A percentile compares a stretch with the other conserved stretches of the same genome.
phyloP scores from a whole-genome alignment of 306 rosid genomes.

The Acmispon strigosus region DNA sequence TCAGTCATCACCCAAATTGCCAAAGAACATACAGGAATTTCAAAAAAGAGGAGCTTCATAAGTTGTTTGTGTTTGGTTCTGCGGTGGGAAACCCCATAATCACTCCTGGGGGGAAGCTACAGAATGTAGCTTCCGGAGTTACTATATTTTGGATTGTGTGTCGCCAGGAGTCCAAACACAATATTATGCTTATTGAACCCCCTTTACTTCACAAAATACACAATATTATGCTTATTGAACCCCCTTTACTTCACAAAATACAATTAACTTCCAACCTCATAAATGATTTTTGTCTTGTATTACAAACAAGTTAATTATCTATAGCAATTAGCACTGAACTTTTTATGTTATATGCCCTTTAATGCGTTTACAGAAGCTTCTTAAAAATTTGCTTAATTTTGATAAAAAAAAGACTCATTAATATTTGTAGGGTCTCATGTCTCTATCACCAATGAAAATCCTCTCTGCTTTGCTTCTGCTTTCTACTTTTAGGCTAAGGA shows the following conservation, averaged over 20 bases:
- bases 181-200: too few species aligned
- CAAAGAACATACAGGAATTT: not conserved
- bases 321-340: not conserved
- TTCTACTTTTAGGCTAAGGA: conserved; percentile 16
- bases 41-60: not conserved
- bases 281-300: not conserved
- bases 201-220: not conserved
- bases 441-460: conserved; percentile 19
- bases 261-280: not conserved
- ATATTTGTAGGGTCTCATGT: conserved; percentile 23
- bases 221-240: too few species aligned
- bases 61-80: too few species aligned
- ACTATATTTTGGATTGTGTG: too few species aligned
- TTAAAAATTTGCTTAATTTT: not conserved
- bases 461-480: conserved; percentile 20
- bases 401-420: conserved; percentile 25
- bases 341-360: not conserved
- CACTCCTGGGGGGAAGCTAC: too few species aligned
- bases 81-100: too few species aligned
- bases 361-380: not conserved
- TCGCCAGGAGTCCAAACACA: too few species aligned
- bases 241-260: not conserved
- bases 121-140: too few species aligned
- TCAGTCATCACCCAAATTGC: not conserved
- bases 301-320: not conserved